A percentile compares a stretch with the other conserved stretches of the same genome.
Conservation (phyloP, 345 rosid genomes). For the Eutrema japonicum region DNA sequence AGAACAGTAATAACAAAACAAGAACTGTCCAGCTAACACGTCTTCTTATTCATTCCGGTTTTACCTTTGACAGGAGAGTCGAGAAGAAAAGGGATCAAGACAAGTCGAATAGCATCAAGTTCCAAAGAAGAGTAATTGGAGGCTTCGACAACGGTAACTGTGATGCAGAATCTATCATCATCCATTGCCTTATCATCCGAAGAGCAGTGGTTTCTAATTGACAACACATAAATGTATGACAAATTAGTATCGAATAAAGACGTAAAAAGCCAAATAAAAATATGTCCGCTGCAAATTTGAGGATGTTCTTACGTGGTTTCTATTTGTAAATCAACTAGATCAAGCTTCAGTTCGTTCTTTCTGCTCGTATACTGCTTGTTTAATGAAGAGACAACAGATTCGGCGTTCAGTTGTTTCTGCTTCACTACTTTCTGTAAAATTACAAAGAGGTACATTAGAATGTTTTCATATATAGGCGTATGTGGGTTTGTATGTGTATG, state of each 20-base stretch:
- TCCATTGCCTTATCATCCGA: constrained; percentile 46
- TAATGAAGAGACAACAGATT: constrained; percentile 56
- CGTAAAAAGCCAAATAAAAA: not conserved
- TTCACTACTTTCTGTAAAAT: constrained; percentile 61
- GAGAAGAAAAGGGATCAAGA: constrained; percentile 69
- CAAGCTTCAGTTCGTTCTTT: constrained; percentile 46
- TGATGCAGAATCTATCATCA: constrained; percentile 58
- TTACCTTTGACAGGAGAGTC: constrained; percentile 65
- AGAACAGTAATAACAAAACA: constrained; percentile 28
- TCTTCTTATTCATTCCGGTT: not conserved
- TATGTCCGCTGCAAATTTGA: not conserved
- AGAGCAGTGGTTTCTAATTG: constrained; percentile 40
- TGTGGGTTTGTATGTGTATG: not conserved
- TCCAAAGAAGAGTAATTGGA: constrained; percentile 42
- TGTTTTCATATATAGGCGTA: not conserved
- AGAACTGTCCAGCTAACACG: not conserved
- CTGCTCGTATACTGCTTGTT: constrained; percentile 47
- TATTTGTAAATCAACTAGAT: constrained; percentile 49
- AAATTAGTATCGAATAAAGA: constrained; percentile 16
- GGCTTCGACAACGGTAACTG: constrained; percentile 53
- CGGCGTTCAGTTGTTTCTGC: constrained; percentile 57
- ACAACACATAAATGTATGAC: constrained; percentile 23
- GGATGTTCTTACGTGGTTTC: constrained; percentile 62
- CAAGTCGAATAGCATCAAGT: constrained; percentile 49
- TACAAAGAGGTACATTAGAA: constrained; percentile 18